phyloP scores from a whole-genome alignment of 2,329 filamentous ascomycete genomes.

The Falciphora oryzae region DNA sequence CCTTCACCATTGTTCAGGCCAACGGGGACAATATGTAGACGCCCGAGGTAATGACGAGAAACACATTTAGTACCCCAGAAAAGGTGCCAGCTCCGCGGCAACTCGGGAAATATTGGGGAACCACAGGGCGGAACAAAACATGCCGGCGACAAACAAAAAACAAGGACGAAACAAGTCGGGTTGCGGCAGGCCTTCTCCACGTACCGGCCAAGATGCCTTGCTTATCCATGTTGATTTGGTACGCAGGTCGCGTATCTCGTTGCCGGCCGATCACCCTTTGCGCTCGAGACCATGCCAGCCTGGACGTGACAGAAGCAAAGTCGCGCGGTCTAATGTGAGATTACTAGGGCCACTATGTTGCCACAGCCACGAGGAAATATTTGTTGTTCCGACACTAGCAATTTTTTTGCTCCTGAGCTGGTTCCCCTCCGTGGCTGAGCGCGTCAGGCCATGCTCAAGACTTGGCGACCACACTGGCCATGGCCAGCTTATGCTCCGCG shows the following conservation, averaged over 20 bases:
- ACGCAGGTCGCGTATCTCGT: background rate
- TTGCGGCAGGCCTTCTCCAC: background rate
- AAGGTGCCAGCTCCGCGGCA: too few species aligned
- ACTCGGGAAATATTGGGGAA: background rate
- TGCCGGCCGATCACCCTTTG: too few species aligned
- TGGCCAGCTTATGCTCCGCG: background rate
- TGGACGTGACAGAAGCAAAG: too few species aligned
- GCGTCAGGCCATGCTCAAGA: background rate
- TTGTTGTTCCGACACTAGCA: too few species aligned
- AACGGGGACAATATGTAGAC: too few species aligned
- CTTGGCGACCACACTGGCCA: background rate
- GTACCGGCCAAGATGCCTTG: background rate
- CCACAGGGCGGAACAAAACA: background rate
- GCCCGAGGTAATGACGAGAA: too few species aligned
- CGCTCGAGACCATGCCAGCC: too few species aligned
- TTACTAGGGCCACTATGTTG: too few species aligned
- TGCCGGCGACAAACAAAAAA: background rate
- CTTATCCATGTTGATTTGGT: background rate
- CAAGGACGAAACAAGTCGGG: background rate
- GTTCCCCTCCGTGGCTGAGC: background rate
- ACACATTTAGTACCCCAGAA: too few species aligned
- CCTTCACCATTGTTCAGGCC: too few species aligned
- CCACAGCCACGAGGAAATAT: too few species aligned
- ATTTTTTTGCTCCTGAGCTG: too few species aligned
- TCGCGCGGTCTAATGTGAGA: background rate